phyloP scores from a whole-genome alignment of 768 basidiomycete species.

The Asterophora parasitica region DNA sequence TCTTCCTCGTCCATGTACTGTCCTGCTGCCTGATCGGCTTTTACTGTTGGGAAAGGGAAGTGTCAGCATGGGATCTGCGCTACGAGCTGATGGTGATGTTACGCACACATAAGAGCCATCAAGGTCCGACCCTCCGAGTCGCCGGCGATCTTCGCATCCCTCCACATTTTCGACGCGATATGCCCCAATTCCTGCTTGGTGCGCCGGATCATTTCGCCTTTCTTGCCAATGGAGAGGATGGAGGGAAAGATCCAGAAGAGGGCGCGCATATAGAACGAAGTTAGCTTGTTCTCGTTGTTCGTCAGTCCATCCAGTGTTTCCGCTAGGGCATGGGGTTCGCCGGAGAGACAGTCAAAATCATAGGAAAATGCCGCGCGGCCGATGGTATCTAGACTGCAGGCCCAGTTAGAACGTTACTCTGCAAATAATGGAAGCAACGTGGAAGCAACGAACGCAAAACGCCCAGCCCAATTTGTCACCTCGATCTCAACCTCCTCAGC shows the following conservation, averaged over 20 bases:
- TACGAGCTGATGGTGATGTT: background rate
- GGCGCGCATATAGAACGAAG: constrained; percentile 61
- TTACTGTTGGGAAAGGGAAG: constrained; percentile 21
- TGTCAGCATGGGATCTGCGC: background rate
- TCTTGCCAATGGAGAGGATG: constrained; percentile 50
- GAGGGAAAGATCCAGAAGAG: constrained; percentile 58
- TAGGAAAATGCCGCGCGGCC: constrained; percentile 60
- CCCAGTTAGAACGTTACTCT: constrained; percentile 5
- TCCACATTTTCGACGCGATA: constrained; percentile 49
- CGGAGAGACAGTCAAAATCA: constrained; percentile 54
- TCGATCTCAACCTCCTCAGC: constrained; percentile 44
- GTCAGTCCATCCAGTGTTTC: constrained; percentile 54
- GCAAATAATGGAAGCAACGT: constrained; percentile 16
- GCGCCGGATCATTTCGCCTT: constrained; percentile 51
- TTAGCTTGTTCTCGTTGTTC: constrained; percentile 53
- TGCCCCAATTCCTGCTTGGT: constrained; percentile 51
- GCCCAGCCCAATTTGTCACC: constrained; percentile 53
- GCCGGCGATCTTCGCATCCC: constrained; percentile 42
- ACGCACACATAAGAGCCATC: constrained; percentile 52
- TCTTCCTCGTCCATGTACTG: constrained; percentile 42
- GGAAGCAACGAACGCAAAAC: constrained; percentile 46
- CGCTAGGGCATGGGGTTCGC: constrained; percentile 42
- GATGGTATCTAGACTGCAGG: constrained; percentile 49
- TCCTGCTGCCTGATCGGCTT: constrained; percentile 38
- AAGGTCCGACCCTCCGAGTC: constrained; percentile 43